Base-by-base conservation (phyloP, 352 stramenopile genomes). In the Phytophthora pinifolia region DNA sequence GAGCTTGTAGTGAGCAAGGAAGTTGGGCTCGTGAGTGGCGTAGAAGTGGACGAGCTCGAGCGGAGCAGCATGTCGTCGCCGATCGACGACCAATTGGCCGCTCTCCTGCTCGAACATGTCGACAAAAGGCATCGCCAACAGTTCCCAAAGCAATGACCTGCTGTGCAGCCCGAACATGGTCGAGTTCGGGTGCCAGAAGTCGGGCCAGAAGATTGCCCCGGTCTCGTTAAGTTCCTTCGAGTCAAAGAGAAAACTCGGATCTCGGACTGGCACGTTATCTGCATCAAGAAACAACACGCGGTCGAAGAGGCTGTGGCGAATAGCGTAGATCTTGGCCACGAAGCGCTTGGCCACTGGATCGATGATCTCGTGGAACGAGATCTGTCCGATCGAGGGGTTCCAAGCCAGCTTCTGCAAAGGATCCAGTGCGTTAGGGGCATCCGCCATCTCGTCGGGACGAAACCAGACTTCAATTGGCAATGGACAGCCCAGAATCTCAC, bases 41-140 rank as follows among this genome's bases (percentile, higher is more conserved):
- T 80, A 83, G 12, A 76, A 70, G 48, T 65, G 33, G 5, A 80
- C 54, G 6, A 71, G 51, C 10, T 65, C 27, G 8, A 83, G 54
- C 13, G 74, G 61, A 10, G 44, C 53, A 0, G 48, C 33, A 25
- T 70, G 64, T 27, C 59, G 72, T 39, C 44, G 43, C 20, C 66
- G 63, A 52, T 84, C 61, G 14, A 87, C 56, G 18, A 85, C 33
- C 15, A 87, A 32, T 39, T 87, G 76, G 10, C 76, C 76, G 25
- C 73, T 84, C 42, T 87, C 76, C 54, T 87, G 76, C 50, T 87
- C 76, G 45, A 85, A 85, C 76, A 85, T 86, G 52, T 80, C 62
- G 10, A 83, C 69, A 29, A 74, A 79, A 0, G 59, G 52, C 42
- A 79, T 44, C 20, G 64, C 68, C 2, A 87, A 56, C 9, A 83